Evolutionary conservation across 2,329 filamentous ascomycete species (phyloP), one percentile per base, ranked within the genome.

Genomic region (Penicillium oxalicum): DNA sequence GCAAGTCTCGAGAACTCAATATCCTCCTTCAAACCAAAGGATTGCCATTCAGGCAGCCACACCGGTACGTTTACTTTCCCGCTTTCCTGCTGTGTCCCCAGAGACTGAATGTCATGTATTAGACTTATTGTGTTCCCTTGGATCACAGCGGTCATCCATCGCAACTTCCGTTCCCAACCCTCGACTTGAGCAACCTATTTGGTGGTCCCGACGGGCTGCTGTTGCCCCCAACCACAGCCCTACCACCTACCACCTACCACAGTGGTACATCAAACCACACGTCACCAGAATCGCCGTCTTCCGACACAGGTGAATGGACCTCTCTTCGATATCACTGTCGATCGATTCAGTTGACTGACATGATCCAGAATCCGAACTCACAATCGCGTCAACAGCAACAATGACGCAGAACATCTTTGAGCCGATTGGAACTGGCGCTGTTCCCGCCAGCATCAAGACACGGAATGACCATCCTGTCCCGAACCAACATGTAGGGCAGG

Each of bases 381-480:
- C 44, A 24, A 27, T 27, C 25, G 12, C 34, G 12, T 25, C 45
- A 11, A 40, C 4, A 24, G 44, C 37, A 24, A 71, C 71, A 67
- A 50, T 56, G 25, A 56, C 57, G 33, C 70, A 74, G 52, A 64
- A 75, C 54, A 62, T 72, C 12, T 75, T 75, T 54, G 45, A 65
- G 34, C 70, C 72, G 4, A 59, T 75, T 42, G 65, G 64, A 25
- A 65, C 66, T 40, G 67, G 63, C 18, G 57, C 63, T 12, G 62
- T 71, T 33, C 71, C 72, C 3, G 47, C 55, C 9, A 71, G 62
- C 29, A 71, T 75, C 46, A 51, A 58, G 29, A 54, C 62, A 35
- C 66, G 70, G 34, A 40, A 65, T 41, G 71, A 73, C 43, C 73
- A 75, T 53, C 72, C 71, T 9, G 66, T 75, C 18, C 58, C 64